Base-by-base conservation (phyloP, 306 rosid species). In the Rosa chinensis region DNA sequence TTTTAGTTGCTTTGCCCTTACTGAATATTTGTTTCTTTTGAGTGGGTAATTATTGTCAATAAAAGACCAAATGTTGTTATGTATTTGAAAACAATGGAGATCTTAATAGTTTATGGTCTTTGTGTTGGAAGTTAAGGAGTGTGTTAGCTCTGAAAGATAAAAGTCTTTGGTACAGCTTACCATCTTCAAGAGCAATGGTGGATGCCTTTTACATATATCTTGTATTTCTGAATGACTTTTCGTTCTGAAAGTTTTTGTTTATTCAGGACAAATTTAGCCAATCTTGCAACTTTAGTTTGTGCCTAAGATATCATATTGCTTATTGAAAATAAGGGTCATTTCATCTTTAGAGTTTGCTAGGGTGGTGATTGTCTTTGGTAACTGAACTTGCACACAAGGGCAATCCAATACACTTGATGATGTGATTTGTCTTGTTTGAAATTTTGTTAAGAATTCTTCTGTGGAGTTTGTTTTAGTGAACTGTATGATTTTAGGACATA, bases 341-440 rank as follows among this genome's bases (percentile, higher is more conserved):
- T 53, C 18, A 64, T 37, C 8, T 35, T 20, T 2, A 50, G 18
- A 52, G 10, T 35, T 48, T 72, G 45, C 40, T 35, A 18, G 8
- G 11, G 17, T 72, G 21, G 63, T 17, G 32, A 35, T 52, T 72
- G 18, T 50, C 76, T 72, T 52, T 17, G 10, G 1, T 40, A 42
- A 21, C 52, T 12, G 77, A 55, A 55, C 25, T 14, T 58, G 70
- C 55, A 23, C 43, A 10, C 35, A 75, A 75, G 56, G 67, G 68
- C n/a, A 21, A 18, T 39, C 52, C 35, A 55, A 63, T 5, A 56
- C 37, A 32, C 25, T 56, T 56, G 56, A 5, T 17, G 14, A 20
- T 32, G 48, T 73, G 77, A 52, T 73, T 50, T 32, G 3, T 73
- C 47, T 35, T 5, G 6, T 20, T 32, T 50, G 50, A 32, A 7